phyloP scores from a whole-genome alignment of 2,329 filamentous ascomycete species.

The Niveomyces coronatus region DNA sequence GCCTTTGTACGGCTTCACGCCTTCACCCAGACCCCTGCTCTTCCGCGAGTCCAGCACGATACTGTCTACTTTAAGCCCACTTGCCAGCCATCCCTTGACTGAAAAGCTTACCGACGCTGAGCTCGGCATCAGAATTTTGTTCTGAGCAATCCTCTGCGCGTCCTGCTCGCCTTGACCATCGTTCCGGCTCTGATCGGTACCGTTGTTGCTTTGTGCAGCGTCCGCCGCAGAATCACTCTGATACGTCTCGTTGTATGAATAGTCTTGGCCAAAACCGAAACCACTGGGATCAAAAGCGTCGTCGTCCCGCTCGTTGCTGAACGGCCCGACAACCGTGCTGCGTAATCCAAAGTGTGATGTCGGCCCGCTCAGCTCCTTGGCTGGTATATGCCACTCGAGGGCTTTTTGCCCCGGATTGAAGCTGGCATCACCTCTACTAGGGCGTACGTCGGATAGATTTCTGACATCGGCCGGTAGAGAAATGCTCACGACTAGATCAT shows the following conservation, averaged over 20 bases:
- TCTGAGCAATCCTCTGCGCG: slow-evolving; percentile 50
- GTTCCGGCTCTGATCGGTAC: slow-evolving; percentile 13
- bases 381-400: slow-evolving; percentile 74
- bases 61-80: slow-evolving; percentile 57
- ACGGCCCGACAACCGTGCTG: slow-evolving; percentile 65
- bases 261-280: slow-evolving; percentile 41
- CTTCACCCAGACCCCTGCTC: slow-evolving; percentile 75
- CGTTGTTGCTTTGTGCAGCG: slow-evolving; percentile 17
- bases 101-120: slow-evolving; percentile 65
- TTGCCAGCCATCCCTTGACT: slow-evolving; percentile 58
- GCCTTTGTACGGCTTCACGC: slow-evolving; percentile 91
- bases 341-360: slow-evolving; percentile 62
- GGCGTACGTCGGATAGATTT: slow-evolving; percentile 72
- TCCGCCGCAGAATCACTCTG: slow-evolving; percentile 33
- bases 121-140: slow-evolving; percentile 69
- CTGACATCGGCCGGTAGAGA: slow-evolving; percentile 71
- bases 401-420: slow-evolving; percentile 63
- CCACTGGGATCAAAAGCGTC: slow-evolving; percentile 39
- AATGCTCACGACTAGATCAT: slow-evolving; percentile 68
- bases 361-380: slow-evolving; percentile 62
- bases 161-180: slow-evolving; percentile 36
- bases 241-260: slow-evolving; percentile 46
- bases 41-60: slow-evolving; percentile 63
- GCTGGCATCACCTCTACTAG: slow-evolving; percentile 71
- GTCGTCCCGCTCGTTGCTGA: slow-evolving; percentile 38